Conservation (phyloP, 2,329 filamentous ascomycete species). For the Aureobasidium zeae region DNA sequence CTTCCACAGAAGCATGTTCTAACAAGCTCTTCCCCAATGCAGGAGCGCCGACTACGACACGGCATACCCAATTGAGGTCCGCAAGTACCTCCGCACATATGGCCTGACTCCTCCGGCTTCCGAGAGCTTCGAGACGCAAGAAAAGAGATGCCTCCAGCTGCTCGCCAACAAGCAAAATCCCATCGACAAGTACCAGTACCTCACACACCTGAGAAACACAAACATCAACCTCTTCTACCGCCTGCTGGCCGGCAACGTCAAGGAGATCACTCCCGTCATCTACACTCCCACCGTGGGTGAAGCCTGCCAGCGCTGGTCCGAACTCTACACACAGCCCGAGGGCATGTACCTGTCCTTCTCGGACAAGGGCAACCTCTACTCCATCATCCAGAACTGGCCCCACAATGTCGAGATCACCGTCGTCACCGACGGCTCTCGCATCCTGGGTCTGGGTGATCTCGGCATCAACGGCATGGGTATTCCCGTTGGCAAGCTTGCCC, state of each 20-base stretch:
- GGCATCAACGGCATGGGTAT: constrained; percentile 98
- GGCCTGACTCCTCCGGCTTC: constrained; percentile 44
- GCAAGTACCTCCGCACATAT: constrained; percentile 44
- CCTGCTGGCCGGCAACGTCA: constrained; percentile 64
- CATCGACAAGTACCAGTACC: constrained; percentile 77
- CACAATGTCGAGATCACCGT: constrained; percentile 92
- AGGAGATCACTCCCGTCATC: constrained; percentile 71
- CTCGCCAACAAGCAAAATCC: constrained; percentile 58
- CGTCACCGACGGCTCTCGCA: constrained; percentile 91
- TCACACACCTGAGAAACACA: constrained; percentile 63
- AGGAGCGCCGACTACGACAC: constrained; percentile 42
- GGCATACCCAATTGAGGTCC: constrained; percentile 39
- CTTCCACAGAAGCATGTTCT: constrained; percentile 16
- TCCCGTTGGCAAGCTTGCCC: constrained; percentile 87
- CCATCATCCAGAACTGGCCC: constrained; percentile 89
- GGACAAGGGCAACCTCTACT: constrained; percentile 80
- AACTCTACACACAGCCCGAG: constrained; percentile 90
- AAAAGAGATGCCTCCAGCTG: constrained; percentile 56
- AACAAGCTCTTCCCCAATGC: constrained; percentile 9
- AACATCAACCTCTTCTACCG: constrained; percentile 79
- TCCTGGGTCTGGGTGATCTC: constrained; percentile 83
- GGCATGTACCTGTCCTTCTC: constrained; percentile 92
- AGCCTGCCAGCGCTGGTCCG: constrained; percentile 92
- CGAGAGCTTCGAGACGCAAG: constrained; percentile 42
- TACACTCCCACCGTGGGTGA: constrained; percentile 91